Base-by-base conservation (phyloP, 108 stramenopile species). In the Nitzschia sp. region DNA sequence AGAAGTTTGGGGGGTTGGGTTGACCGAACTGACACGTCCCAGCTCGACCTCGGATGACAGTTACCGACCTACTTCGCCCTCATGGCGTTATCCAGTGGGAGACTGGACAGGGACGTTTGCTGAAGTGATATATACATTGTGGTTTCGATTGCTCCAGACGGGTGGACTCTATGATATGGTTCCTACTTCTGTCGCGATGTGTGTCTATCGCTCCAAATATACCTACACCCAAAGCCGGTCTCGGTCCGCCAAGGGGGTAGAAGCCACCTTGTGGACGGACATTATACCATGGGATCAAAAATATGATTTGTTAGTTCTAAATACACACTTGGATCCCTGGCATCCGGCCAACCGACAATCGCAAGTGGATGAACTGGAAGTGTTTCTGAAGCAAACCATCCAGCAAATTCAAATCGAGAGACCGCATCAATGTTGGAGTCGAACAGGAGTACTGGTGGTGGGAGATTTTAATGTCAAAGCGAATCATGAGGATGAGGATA, bases 391-490 rank as follows among this genome's bases (percentile, higher is more conserved):
- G 17, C 20, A 41, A 8, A 72, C 72, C 20, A 10, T 72, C 25
- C 19, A 24, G 6, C 42, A 38, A 12, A 57, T 72, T 38, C 55
- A 72, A 37, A 8, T 12, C 29, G 43, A 66, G 53, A 12, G 10
- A 29, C 29, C 24, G 6, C 29, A 25, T 6, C 15, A 26, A 37
- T 25, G 24, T 53, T 65, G 63, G 72, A 48, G 54, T 12, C 20
- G 44, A 24, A 72, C 72, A 10, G 72, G 63, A 10, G 72, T 72
- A 5, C 50, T 72, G 44, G 64, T 72, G 14, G 44, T 72, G 7
- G 72, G 72, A 7, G 72, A 72, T 57, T 72, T 72, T 44, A 72
- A 72, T 43, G 51, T 72, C 46, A 72, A 72, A 64, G 63, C 72
- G 8, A 43, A 40, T 17, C 42, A 34, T 34, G 29, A 34, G 1